A percentile compares a stretch with the other conserved stretches of the same genome.
phyloP scores from a whole-genome alignment of 805 yeast species.

The Hermanozyma aechmeae region DNA sequence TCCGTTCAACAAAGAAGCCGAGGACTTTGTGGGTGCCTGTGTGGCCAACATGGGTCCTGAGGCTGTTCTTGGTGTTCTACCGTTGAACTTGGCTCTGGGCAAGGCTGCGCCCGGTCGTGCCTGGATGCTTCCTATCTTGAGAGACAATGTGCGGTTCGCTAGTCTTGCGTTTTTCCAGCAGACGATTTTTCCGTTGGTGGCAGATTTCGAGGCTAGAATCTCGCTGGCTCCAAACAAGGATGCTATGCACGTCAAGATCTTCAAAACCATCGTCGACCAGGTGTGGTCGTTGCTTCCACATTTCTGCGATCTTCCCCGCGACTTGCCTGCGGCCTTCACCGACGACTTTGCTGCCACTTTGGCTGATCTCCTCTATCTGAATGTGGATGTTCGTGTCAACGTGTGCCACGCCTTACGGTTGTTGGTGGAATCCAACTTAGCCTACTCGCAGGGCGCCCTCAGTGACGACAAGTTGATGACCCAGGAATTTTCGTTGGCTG shows the following conservation, averaged over 20 bases:
- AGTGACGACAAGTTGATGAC: slow-evolving; percentile 48
- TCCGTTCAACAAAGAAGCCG: slow-evolving; percentile 66
- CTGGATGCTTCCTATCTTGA: slow-evolving; percentile 84
- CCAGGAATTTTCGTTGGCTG: slow-evolving; percentile 48
- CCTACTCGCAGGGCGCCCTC: slow-evolving; percentile 52
- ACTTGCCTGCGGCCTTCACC: slow-evolving; percentile 53
- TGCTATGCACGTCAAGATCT: slow-evolving; percentile 66
- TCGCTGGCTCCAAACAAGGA: slow-evolving; percentile 35
- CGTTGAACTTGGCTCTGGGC: slow-evolving; percentile 57
- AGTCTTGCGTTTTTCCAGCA: slow-evolving; percentile 52
- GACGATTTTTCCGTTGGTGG: slow-evolving; percentile 58
- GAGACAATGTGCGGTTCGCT: slow-evolving; percentile 77
- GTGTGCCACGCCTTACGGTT: slow-evolving; percentile 75
- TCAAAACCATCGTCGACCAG: slow-evolving; percentile 81
- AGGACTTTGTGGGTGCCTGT: slow-evolving; percentile 70
- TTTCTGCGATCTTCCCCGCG: slow-evolving; percentile 81
- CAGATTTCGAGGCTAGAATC: slow-evolving; percentile 43
- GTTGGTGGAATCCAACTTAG: slow-evolving; percentile 67
- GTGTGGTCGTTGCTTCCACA: slow-evolving; percentile 86
- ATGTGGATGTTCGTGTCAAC: slow-evolving; percentile 66
- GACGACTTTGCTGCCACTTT: slow-evolving; percentile 71
- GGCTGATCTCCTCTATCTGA: slow-evolving; percentile 65
- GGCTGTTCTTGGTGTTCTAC: slow-evolving; percentile 61
- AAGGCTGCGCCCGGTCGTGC: slow-evolving; percentile 70
- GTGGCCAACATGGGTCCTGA: slow-evolving; percentile 82